Evolutionary conservation across 2,329 filamentous ascomycete species (phyloP).

Genomic region (Colletotrichum tabaci): DNA sequence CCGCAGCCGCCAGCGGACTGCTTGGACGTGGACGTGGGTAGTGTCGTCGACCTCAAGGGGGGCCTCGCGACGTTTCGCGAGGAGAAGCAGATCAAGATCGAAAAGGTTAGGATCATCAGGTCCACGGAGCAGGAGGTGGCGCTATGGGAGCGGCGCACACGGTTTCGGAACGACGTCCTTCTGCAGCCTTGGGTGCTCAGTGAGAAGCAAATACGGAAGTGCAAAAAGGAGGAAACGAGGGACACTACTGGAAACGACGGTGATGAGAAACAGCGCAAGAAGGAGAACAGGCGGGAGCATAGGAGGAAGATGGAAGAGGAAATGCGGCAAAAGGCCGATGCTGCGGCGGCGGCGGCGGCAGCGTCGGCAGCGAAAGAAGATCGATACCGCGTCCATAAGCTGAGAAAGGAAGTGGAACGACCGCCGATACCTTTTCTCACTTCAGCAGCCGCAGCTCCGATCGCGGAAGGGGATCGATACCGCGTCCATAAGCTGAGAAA

Average conservation of each 20-base stretch:
- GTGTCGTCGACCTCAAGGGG: conserved; percentile 72
- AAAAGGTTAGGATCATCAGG: conserved; percentile 63
- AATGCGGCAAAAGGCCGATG: conserved; percentile 22
- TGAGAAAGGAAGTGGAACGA: conserved; percentile 10
- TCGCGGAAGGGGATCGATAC: neutral
- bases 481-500: conserved; percentile 15
- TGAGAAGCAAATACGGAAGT: conserved; percentile 63
- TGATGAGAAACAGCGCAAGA: conserved; percentile 42
- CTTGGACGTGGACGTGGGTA: conserved; percentile 64
- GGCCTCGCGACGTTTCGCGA: conserved; percentile 63
- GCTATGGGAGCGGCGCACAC: conserved; percentile 70
- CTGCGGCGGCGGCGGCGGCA: neutral
- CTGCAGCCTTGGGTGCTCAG: conserved; percentile 69
- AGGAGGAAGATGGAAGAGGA: conserved; percentile 20
- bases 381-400: conserved; percentile 1
- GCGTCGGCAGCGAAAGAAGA: conserved; percentile 1
- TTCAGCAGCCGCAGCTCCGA: conserved; percentile 4
- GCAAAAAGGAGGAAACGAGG: conserved; percentile 53
- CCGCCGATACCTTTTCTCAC: neutral
- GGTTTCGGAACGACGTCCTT: conserved; percentile 67
- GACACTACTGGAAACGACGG: conserved; percentile 57
- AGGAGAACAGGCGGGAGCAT: conserved; percentile 17
- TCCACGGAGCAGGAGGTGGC: conserved; percentile 70
- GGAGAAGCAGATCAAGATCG: conserved; percentile 66
- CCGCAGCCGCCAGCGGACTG: conserved; percentile 43